Evolutionary conservation across 2,329 filamentous ascomycete species (phyloP).

Genomic region (Fusarium sp.): DNA sequence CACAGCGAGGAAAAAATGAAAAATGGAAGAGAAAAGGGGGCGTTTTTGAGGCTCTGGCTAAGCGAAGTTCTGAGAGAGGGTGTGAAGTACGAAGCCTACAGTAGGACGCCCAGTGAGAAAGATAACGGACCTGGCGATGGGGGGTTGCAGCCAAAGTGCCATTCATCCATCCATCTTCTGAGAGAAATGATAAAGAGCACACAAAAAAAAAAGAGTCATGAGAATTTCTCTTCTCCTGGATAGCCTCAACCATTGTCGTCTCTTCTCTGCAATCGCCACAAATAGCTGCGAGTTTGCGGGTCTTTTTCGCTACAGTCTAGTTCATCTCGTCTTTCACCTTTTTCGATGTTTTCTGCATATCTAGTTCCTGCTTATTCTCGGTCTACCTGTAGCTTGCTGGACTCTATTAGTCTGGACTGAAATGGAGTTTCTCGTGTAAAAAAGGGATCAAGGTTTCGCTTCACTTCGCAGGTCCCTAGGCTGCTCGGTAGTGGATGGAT

Average conservation of each 20-base stretch:
- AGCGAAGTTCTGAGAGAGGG: slow-evolving; percentile 27
- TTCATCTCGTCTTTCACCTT: slow-evolving; percentile 20
- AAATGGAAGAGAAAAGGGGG: slow-evolving; percentile 13
- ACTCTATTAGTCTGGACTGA: slow-evolving; percentile 11
- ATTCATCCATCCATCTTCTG: not conserved
- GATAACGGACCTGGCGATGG: slow-evolving; percentile 31
- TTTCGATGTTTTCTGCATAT: slow-evolving; percentile 27
- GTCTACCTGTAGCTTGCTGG: slow-evolving; percentile 4
- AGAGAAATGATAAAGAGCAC: not conserved
- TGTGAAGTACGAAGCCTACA: slow-evolving; percentile 21
- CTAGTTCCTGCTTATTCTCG: slow-evolving; percentile 18
- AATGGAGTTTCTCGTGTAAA: slow-evolving; percentile 6
- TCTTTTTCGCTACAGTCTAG: slow-evolving; percentile 1
- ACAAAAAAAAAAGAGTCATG: slow-evolving; percentile 2
- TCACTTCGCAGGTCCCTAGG: slow-evolving; percentile 2
- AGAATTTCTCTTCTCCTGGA: slow-evolving; percentile 9
- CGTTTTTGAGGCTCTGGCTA: slow-evolving; percentile 36
- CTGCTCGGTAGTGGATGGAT: slow-evolving; percentile 1
- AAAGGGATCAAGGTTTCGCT: slow-evolving; percentile 19
- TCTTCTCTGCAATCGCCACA: slow-evolving; percentile 12
- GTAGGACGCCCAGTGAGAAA: slow-evolving; percentile 20
- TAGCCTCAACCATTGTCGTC: not conserved
- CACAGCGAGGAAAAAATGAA: not conserved
- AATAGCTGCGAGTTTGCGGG: slow-evolving; percentile 15
- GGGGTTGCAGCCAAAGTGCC: slow-evolving; percentile 25